phyloP scores from a whole-genome alignment of 2,329 filamentous ascomycete genomes.

The Septoria linicola region DNA sequence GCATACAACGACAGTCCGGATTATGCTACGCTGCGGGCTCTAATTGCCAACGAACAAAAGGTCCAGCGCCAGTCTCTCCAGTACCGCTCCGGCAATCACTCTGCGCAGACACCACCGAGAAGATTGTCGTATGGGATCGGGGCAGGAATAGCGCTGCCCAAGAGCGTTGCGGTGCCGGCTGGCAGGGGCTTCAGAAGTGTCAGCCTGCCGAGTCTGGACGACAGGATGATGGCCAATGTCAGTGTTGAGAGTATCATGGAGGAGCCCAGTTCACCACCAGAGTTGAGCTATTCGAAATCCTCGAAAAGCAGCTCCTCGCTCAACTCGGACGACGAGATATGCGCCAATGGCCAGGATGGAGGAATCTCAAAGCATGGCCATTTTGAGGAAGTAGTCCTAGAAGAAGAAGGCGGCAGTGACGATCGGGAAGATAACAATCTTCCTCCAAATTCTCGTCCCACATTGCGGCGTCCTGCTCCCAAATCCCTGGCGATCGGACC shows the following conservation, averaged over 20 bases:
- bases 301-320: constrained; percentile 77
- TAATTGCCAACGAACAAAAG: constrained; percentile 14
- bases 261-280: constrained; percentile 30
- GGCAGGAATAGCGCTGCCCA: constrained; percentile 19
- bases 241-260: constrained; percentile 24
- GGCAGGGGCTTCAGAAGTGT: constrained; percentile 21
- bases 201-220: constrained; percentile 15
- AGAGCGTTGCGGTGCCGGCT: constrained; percentile 19
- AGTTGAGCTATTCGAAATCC: constrained; percentile 71
- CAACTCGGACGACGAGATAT: constrained; percentile 62
- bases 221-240: constrained; percentile 20
- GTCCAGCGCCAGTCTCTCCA: not conserved
- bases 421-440: constrained; percentile 51
- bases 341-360: constrained; percentile 22
- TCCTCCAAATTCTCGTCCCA: constrained; percentile 37
- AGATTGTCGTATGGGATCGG: constrained; percentile 10
- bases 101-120: not conserved
- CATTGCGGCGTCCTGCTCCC: constrained; percentile 30
- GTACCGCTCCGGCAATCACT: not conserved
- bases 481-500: constrained; percentile 19
- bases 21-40: constrained; percentile 28
- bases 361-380: constrained; percentile 68
- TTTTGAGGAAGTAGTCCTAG: constrained; percentile 91
- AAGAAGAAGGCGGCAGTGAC: constrained; percentile 49
- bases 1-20: constrained; percentile 4